These are phyloP conservation scores for Eimeria praecox DNA, from an alignment of 169 alveolate species.

Conservation along the genomic window DNA sequence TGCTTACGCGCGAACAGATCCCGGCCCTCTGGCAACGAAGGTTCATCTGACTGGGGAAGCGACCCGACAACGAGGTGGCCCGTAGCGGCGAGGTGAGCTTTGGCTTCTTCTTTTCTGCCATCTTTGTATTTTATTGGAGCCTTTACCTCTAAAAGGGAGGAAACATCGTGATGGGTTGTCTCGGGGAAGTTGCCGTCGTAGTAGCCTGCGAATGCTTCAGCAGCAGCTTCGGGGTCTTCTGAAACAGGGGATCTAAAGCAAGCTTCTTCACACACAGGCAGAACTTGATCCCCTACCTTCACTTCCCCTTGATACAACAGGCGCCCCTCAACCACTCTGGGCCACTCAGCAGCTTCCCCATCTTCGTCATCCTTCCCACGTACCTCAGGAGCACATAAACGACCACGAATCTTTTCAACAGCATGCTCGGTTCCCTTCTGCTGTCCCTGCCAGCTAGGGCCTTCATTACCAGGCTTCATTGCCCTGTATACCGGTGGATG, in stretches of 20 bases:
- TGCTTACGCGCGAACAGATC: constrained; percentile 55
- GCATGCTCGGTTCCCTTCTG: not conserved
- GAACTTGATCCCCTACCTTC: constrained; percentile 6
- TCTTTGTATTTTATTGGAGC: not conserved
- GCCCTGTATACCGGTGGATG: not conserved
- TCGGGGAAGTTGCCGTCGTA: constrained; percentile 65
- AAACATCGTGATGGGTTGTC: constrained; percentile 12
- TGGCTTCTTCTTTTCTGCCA: not conserved
- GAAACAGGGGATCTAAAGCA: not conserved
- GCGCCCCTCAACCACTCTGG: constrained; percentile 56
- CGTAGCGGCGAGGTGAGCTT: not conserved
- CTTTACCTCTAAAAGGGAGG: not conserved
- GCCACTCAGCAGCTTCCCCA: not conserved
- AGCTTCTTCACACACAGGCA: constrained; percentile 29
- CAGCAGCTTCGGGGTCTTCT: constrained; percentile 11
- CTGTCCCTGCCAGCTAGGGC: constrained; percentile 13
- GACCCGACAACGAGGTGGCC: constrained; percentile 20
- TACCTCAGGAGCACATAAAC: not conserved
- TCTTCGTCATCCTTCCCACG: not conserved
- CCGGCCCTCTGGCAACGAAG: not conserved
- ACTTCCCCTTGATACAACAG: constrained; percentile 42
- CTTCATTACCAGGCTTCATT: not conserved
- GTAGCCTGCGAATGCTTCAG: constrained; percentile 10
- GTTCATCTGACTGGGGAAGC: constrained; percentile 2
- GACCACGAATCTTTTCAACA: not conserved